Evolutionary conservation across 2,329 filamentous ascomycete genomes (phyloP).

Genomic region (Aspergillus candidus): DNA sequence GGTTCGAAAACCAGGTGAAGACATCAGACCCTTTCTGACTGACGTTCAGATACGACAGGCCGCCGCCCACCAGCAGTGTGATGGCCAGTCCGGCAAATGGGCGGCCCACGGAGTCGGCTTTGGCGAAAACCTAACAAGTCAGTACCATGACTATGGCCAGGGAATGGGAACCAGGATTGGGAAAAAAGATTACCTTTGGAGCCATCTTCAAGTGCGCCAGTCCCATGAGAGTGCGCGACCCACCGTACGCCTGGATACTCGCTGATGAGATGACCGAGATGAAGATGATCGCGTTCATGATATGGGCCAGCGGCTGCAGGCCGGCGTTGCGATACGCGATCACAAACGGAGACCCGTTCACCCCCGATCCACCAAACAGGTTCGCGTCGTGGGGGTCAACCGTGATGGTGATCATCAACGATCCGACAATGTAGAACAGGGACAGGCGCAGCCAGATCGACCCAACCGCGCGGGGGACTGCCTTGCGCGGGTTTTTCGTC

Average conservation of each 20-base stretch:
- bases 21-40: slow-evolving; percentile 37
- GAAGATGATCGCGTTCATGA: slow-evolving; percentile 47
- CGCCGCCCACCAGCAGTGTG: slow-evolving; percentile 63
- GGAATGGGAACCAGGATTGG: no score
- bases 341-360: slow-evolving; percentile 42
- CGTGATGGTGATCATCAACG: slow-evolving; percentile 42
- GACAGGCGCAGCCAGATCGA: slow-evolving; percentile 43
- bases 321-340: slow-evolving; percentile 40
- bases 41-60: slow-evolving; percentile 41
- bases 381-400: slow-evolving; percentile 37
- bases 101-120: slow-evolving; percentile 32
- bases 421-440: slow-evolving; percentile 43
- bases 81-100: slow-evolving; percentile 51
- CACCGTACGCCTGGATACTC: slow-evolving; percentile 40
- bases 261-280: slow-evolving; percentile 44
- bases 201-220: slow-evolving; percentile 42
- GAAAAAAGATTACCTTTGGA: slow-evolving; percentile 24
- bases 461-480: slow-evolving; percentile 41
- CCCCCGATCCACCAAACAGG: slow-evolving; percentile 38
- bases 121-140: slow-evolving; percentile 18
- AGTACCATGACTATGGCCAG: neutral
- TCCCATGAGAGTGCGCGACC: slow-evolving; percentile 41
- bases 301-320: slow-evolving; percentile 37
- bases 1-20: slow-evolving; percentile 45
- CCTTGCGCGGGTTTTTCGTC: slow-evolving; percentile 38